Conservation (phyloP, 2,329 filamentous ascomycete species). For the Alternaria sp. region DNA sequence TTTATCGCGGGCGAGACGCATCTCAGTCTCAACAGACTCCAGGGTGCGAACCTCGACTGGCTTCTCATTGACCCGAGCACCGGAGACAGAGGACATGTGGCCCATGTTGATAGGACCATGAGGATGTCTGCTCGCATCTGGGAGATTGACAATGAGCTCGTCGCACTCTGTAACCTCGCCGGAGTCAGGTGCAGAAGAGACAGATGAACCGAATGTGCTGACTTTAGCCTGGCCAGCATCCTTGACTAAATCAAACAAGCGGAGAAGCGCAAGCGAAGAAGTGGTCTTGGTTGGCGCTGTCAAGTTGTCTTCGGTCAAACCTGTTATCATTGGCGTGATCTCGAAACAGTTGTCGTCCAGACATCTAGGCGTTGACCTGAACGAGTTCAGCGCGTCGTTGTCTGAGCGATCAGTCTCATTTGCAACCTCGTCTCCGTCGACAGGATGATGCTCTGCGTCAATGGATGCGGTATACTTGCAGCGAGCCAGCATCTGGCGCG, state of each 20-base stretch:
- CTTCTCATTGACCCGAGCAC: no score
- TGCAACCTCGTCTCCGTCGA: neutral
- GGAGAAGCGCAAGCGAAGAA: neutral
- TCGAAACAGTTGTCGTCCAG: slow-evolving; percentile 5
- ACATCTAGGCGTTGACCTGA: neutral
- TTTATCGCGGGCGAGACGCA: neutral
- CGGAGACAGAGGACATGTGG: neutral
- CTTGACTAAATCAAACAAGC: neutral
- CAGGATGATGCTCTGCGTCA: slow-evolving; percentile 9
- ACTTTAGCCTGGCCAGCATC: neutral
- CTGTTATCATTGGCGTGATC: neutral
- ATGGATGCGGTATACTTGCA: neutral
- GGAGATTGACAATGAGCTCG: neutral
- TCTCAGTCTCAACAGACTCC: neutral
- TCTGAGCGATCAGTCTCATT: neutral
- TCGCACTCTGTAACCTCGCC: neutral
- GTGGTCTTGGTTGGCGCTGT: neutral
- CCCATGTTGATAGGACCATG: neutral
- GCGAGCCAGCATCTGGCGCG: slow-evolving; percentile 7
- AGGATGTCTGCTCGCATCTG: neutral
- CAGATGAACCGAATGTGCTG: neutral
- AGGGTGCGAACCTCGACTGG: neutral
- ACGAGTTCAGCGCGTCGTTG: neutral
- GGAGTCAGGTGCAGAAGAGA: neutral
- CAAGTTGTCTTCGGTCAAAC: neutral